Evolutionary conservation across 2,329 filamentous ascomycete genomes (phyloP).

Genomic region (Paraphoma sp.): DNA sequence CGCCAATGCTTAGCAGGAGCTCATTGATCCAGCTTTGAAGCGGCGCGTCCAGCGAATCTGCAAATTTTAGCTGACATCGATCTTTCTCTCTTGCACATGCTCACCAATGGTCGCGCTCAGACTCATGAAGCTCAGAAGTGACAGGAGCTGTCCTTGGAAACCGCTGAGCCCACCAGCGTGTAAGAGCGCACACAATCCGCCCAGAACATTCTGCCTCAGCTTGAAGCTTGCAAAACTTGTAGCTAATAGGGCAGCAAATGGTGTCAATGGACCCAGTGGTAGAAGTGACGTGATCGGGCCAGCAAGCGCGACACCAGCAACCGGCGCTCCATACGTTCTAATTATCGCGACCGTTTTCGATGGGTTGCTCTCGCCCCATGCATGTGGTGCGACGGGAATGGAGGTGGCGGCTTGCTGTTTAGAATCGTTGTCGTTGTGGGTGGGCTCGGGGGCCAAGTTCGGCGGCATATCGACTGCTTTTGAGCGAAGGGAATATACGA

Average conservation of each 20-base stretch:
- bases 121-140: slow-evolving; percentile 7
- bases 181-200: not conserved
- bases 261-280: not conserved
- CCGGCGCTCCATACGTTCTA: not conserved
- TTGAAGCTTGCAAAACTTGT: not conserved
- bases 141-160: not conserved
- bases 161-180: not conserved
- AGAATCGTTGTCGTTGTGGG: not conserved
- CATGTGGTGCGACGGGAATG: not conserved
- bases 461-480: too few relatives aligned
- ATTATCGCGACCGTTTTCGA: not conserved
- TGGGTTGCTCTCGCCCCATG: not conserved
- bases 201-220: not conserved
- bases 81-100: not conserved
- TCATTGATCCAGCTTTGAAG: not conserved
- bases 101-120: slow-evolving; percentile 2
- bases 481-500: too few relatives aligned
- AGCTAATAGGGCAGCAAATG: not conserved
- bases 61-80: not conserved
- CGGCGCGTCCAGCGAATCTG: not conserved
- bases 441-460: not conserved
- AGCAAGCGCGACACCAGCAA: not conserved
- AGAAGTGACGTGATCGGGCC: not conserved
- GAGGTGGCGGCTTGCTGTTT: not conserved
- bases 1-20: not conserved